A percentile compares a stretch with the other conserved stretches of the same genome.
Evolutionary conservation across 23 red algal species (phyloP).

Genomic region (Gracilaria vermiculophylla): DNA sequence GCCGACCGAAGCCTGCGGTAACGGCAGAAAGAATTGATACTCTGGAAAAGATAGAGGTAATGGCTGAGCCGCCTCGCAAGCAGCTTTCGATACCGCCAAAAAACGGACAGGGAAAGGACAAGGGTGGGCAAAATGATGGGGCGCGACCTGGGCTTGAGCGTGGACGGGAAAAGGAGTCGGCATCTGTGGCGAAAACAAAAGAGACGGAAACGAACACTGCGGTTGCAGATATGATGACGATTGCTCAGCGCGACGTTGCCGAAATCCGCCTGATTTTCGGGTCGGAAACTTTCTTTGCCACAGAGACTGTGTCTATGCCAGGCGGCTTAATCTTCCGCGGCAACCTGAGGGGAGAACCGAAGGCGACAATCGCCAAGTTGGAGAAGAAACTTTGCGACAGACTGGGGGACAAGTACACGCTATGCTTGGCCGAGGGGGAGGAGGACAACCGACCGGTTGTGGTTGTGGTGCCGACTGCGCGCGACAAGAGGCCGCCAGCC

Average conservation of each 20-base stretch:
- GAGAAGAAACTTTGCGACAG: slow-evolving; percentile 38
- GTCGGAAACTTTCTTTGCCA: slow-evolving; percentile 94
- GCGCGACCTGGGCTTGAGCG: not conserved
- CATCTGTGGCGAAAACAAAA: not conserved
- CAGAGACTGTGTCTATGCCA: slow-evolving; percentile 61
- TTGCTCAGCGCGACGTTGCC: slow-evolving; percentile 69
- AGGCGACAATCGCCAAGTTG: slow-evolving; percentile 41
- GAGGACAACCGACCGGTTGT: slow-evolving; percentile 70
- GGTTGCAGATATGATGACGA: slow-evolving; percentile 39
- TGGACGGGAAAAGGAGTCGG: not conserved
- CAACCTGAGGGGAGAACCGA: slow-evolving; percentile 83
- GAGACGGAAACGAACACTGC: not conserved
- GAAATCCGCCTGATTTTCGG: slow-evolving; percentile 84
- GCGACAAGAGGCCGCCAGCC: slow-evolving; percentile 23
- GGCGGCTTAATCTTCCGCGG: slow-evolving; percentile 88
- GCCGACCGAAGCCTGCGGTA: not conserved
- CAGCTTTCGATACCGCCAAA: not conserved
- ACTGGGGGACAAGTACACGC: slow-evolving; percentile 80
- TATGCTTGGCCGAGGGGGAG: slow-evolving; percentile 85
- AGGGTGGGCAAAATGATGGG: not conserved
- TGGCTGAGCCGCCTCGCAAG: not conserved
- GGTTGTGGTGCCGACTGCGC: slow-evolving; percentile 56
- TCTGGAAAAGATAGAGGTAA: not conserved
- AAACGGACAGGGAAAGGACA: not conserved
- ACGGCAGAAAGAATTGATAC: not conserved